Conservation (phyloP, 2,329 filamentous ascomycete genomes). For the Diatrype stigma region DNA sequence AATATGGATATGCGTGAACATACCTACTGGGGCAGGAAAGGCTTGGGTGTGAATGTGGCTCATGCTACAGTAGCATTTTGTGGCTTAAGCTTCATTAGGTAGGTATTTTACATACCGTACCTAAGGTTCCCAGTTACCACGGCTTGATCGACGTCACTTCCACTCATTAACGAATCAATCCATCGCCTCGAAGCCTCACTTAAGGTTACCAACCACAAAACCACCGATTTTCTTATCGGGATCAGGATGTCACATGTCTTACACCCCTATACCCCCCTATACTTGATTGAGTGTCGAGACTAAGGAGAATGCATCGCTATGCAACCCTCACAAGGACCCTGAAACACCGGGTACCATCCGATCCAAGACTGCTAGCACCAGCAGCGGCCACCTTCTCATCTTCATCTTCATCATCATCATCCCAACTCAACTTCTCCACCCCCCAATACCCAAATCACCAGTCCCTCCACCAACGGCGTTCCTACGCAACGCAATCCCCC, state of each 20-base stretch:
- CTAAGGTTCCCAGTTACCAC: no score
- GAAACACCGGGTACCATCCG: no score
- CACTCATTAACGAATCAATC: not conserved
- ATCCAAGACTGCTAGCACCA: no score
- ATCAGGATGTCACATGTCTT: no score
- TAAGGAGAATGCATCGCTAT: not conserved
- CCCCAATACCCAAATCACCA: not conserved
- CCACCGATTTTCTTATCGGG: no score
- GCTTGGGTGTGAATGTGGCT: not conserved
- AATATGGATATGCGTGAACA: no score
- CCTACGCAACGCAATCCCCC: slow-evolving; percentile 74
- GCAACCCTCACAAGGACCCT: not conserved
- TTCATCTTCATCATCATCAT: not conserved
- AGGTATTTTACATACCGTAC: no score
- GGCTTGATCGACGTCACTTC: not conserved
- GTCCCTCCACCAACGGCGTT: slow-evolving; percentile 33
- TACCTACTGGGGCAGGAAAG: no score
- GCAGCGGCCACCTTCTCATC: no score
- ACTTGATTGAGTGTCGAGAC: not conserved
- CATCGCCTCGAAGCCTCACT: no score
- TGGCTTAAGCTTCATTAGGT: not conserved
- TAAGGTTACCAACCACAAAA: no score
- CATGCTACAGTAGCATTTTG: not conserved
- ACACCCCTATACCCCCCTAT: not conserved
- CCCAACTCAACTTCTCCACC: not conserved